Base-by-base conservation (phyloP, 306 rosid genomes). In the Medicago arabica region DNA sequence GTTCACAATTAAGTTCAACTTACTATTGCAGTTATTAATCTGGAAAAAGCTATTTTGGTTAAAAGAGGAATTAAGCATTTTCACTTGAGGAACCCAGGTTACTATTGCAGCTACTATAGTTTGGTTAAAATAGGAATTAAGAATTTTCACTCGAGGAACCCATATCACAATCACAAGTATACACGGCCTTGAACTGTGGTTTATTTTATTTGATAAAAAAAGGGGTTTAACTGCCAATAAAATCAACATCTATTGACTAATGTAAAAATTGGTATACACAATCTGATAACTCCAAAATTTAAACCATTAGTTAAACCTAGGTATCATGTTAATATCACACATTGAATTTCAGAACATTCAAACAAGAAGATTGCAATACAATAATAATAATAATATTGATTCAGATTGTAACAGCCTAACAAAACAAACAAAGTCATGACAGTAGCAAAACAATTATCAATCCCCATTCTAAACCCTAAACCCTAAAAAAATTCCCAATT, bases 321-420 rank as follows among this genome's bases (percentile, higher is more conserved):
- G 46, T 54, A 54, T 65, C 74, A 53, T n/a, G 46, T 65, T 67
- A 74, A 58, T 36, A 39, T 34, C 57, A 36, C 36, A 59, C 64
- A 39, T 23, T 15, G 51, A 73, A 50, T 49, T 70, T 78, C 72
- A 23, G 12, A 80, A 80, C 75, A 44, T 9, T 16, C 60, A 67
- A n/a, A 40, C 36, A 66, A 19, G 25, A 34, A 67, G 15, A 15
- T 15, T 49, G 15, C n/a, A n/a, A n/a, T n/a, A n/a, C n/a, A n/a
- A n/a, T n/a, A n/a, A n/a, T n/a, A n/a, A n/a, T n/a, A n/a, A n/a
- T n/a, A n/a, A n/a, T n/a, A n/a, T n/a, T n/a, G n/a, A n/a, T n/a
- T n/a, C n/a, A n/a, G n/a, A n/a, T n/a, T n/a, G n/a, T n/a, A n/a
- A n/a, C n/a, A n/a, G n/a, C n/a, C n/a, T n/a, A n/a, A n/a, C n/a